phyloP scores from a whole-genome alignment of 2,329 filamentous ascomycete species.

The Amesomyces nigricolor region DNA sequence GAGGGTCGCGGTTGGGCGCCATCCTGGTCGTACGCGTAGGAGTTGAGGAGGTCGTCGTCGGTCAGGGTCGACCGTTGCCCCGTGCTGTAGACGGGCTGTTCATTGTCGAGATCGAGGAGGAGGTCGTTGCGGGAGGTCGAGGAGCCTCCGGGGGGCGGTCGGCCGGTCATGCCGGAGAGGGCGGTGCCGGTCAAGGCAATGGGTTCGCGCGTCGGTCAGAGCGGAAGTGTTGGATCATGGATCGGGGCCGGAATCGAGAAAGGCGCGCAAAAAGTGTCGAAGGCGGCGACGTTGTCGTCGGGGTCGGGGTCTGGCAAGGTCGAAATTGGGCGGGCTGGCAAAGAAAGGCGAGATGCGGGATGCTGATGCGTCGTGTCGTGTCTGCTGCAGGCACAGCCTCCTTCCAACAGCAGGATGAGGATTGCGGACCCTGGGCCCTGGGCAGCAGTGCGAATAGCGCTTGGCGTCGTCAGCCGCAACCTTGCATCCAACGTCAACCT shows the following conservation, averaged over 20 bases:
- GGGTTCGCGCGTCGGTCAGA: background rate
- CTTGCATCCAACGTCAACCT: background rate
- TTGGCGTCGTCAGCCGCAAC: constrained; percentile 15
- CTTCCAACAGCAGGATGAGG: constrained; percentile 18
- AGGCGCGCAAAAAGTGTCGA: background rate
- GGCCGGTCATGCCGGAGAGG: constrained; percentile 56
- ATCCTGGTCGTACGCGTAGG: constrained; percentile 66
- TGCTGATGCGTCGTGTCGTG: constrained; percentile 10
- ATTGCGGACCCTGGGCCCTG: constrained; percentile 9
- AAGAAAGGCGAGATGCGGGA: background rate
- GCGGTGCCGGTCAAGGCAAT: constrained; percentile 27
- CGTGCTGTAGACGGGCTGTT: constrained; percentile 64
- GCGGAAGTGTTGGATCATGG: constrained; percentile 8
- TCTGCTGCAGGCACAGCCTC: constrained; percentile 20
- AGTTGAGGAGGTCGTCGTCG: constrained; percentile 73
- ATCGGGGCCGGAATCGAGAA: background rate
- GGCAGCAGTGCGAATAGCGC: background rate
- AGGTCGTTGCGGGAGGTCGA: constrained; percentile 52
- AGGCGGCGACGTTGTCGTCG: background rate
- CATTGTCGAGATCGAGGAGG: constrained; percentile 68
- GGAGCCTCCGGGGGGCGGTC: constrained; percentile 48
- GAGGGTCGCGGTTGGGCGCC: constrained; percentile 67
- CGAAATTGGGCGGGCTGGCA: background rate
- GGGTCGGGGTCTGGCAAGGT: background rate
- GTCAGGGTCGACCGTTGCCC: constrained; percentile 63